Conservation (phyloP, 2,329 filamentous ascomycete genomes). For the Passalora sequoiae region DNA sequence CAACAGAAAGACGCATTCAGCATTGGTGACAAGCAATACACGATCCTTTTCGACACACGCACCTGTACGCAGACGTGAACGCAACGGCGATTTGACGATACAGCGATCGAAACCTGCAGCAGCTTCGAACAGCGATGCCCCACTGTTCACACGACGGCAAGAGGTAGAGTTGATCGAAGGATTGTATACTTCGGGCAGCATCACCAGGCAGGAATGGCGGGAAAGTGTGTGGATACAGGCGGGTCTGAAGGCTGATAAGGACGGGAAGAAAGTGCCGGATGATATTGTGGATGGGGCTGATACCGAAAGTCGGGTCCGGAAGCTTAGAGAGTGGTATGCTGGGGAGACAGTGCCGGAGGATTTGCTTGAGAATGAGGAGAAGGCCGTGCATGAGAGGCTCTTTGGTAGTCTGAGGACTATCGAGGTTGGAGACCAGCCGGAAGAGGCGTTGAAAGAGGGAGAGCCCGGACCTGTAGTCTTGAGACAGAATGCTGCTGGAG, state of each 20-base stretch:
- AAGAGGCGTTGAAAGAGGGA: slow-evolving; percentile 36
- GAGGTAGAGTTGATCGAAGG: slow-evolving; percentile 17
- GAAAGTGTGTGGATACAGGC: slow-evolving; percentile 15
- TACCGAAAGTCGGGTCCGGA: slow-evolving; percentile 13
- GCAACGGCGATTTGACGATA: too few species aligned
- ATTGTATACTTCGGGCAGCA: slow-evolving; percentile 16
- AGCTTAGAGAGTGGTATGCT: slow-evolving; percentile 18
- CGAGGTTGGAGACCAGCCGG: slow-evolving; percentile 37
- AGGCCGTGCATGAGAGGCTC: slow-evolving; percentile 68
- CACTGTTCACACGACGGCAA: slow-evolving; percentile 15
- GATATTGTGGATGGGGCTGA: slow-evolving; percentile 4
- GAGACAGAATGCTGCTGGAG: slow-evolving; percentile 41
- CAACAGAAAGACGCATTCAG: not conserved
- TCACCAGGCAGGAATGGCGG: slow-evolving; percentile 20
- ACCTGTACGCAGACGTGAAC: too few species aligned
- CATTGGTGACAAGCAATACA: not conserved
- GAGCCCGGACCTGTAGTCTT: slow-evolving; percentile 42
- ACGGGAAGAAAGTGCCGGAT: slow-evolving; percentile 2
- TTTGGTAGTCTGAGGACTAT: slow-evolving; percentile 62
- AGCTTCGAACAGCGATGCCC: too few species aligned
- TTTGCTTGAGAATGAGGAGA: slow-evolving; percentile 65
- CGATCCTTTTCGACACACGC: too few species aligned
- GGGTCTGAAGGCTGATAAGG: slow-evolving; percentile 7
- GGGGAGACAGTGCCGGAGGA: slow-evolving; percentile 67
- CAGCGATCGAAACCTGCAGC: too few species aligned